Evolutionary conservation across 805 yeast genomes (phyloP).

Genomic region (Candida rishiriensis): DNA sequence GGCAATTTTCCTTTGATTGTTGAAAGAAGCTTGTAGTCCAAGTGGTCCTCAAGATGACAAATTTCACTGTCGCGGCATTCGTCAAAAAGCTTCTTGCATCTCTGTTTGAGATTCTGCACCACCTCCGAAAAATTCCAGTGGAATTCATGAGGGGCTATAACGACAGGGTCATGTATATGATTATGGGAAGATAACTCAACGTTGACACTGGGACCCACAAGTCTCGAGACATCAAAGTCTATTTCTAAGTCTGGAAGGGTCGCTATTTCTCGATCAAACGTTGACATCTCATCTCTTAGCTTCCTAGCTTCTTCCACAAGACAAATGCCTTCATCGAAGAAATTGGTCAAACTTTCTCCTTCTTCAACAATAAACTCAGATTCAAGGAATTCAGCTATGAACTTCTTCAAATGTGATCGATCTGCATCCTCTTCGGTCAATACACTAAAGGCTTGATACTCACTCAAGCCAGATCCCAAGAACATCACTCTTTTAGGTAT

Average conservation of each 20-base stretch:
- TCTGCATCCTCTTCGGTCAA: constrained; percentile 1
- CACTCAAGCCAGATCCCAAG: constrained; percentile 17
- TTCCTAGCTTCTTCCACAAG: constrained; percentile 11
- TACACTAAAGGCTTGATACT: constrained; percentile 18
- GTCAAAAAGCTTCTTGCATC: background rate
- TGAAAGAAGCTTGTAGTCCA: constrained; percentile 8
- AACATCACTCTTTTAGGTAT: constrained; percentile 30
- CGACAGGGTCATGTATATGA: background rate
- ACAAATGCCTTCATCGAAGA: constrained; percentile 5
- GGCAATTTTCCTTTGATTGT: constrained; percentile 2
- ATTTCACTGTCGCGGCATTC: background rate
- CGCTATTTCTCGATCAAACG: constrained; percentile 1
- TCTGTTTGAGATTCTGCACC: background rate
- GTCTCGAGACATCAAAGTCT: constrained; percentile 5
- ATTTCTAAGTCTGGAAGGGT: background rate
- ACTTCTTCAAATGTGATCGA: constrained; percentile 1
- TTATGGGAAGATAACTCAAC: background rate
- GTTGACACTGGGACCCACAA: background rate
- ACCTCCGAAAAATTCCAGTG: constrained; percentile 2
- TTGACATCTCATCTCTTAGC: constrained; percentile 2
- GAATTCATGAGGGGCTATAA: constrained; percentile 6
- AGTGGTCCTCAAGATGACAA: background rate
- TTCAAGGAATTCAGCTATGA: constrained; percentile 11
- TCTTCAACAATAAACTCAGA: constrained; percentile 1
- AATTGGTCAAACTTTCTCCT: background rate